Conservation (phyloP, 768 basidiomycete genomes). For the Tricholomella constricta region DNA sequence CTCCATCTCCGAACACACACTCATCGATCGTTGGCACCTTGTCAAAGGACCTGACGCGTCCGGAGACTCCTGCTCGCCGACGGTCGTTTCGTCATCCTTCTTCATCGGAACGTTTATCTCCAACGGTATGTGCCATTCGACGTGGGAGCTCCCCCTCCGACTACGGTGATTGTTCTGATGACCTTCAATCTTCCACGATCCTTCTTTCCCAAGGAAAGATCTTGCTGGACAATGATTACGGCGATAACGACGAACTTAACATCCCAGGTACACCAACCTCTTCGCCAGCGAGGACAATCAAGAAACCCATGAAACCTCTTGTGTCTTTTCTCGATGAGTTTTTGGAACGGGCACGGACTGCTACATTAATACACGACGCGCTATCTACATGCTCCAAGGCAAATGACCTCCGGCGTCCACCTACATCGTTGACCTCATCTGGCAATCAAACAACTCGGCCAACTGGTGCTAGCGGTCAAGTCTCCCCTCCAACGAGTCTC, state of each 20-base stretch:
- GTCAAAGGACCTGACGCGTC: background rate
- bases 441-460: background rate
- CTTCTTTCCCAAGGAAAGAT: background rate
- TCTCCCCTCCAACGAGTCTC: background rate
- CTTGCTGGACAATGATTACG: background rate
- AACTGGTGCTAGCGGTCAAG: background rate
- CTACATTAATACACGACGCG: conserved; percentile 15
- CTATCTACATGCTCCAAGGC: background rate
- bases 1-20: background rate
- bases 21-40: background rate
- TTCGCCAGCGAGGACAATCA: background rate
- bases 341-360: conserved; percentile 35
- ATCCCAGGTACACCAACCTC: background rate
- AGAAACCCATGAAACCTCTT: conserved; percentile 33
- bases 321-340: conserved; percentile 37
- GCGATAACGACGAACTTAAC: no score
- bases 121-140: no score
- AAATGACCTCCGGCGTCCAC: background rate
- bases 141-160: background rate
- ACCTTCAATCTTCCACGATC: background rate
- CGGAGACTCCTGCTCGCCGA: background rate
- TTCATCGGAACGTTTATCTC: no score
- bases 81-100: no score
- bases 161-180: background rate
- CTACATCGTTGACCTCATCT: background rate